phyloP scores from a whole-genome alignment of 768 basidiomycete species.

The Kwoniella heveanensis region DNA sequence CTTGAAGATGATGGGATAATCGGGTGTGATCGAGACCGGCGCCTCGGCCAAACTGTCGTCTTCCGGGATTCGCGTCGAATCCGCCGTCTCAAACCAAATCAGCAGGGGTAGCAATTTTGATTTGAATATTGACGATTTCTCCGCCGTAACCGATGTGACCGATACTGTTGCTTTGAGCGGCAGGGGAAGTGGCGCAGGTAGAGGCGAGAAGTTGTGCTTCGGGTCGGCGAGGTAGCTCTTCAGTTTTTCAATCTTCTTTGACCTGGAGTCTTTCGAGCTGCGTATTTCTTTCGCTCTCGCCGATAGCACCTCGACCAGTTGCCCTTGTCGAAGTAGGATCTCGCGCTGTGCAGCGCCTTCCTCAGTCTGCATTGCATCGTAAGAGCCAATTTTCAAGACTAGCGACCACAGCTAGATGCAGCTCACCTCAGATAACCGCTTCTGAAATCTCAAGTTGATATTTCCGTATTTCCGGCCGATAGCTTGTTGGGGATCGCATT shows the following conservation, averaged over 20 bases:
- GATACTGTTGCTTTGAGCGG: constrained; percentile 86
- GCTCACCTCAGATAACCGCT: constrained; percentile 77
- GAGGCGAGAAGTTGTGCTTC: constrained; percentile 77
- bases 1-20: constrained; percentile 96
- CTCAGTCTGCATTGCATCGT: constrained; percentile 50
- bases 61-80: constrained; percentile 55
- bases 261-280: constrained; percentile 85
- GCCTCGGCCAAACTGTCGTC: constrained; percentile 56
- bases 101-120: constrained; percentile 91
- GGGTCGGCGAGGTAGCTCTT: constrained; percentile 80
- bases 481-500: constrained; percentile 77
- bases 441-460: constrained; percentile 87
- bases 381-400: background rate
- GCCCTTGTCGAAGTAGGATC: constrained; percentile 85
- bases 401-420: background rate
- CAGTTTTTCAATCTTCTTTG: constrained; percentile 96
- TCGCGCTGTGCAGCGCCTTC: constrained; percentile 81
- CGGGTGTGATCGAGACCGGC: constrained; percentile 53
- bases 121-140: constrained; percentile 95
- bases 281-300: constrained; percentile 84
- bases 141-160: constrained; percentile 81
- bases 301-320: constrained; percentile 81
- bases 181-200: constrained; percentile 73
- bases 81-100: constrained; percentile 82
- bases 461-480: constrained; percentile 86